Evolutionary conservation across 805 yeast genomes (phyloP), one percentile per base, ranked within the genome.

Genomic region (Hanseniaspora lachancei): DNA sequence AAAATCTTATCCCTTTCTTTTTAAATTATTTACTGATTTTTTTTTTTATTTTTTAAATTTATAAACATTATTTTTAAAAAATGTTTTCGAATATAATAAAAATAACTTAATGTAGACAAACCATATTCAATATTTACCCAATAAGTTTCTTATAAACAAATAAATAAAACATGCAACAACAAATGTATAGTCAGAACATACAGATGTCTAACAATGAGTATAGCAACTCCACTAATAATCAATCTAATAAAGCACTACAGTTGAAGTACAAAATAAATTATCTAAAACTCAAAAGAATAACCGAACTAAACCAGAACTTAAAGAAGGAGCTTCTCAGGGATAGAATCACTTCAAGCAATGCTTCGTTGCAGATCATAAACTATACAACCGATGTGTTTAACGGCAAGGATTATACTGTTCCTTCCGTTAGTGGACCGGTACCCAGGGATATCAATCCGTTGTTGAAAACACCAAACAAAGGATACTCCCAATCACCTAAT

Each of bases 281-380:
- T 48, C 67, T 84, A 57, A 84, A 82, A 65, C 69, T 84, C 47
- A 79, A 77, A 62, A 72, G 89, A 61, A 75, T 81, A 36, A 74
- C 73, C 49, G 82, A 81, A 61, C 70, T 81, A 35, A 82, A 81
- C 61, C 63, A 66, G 3, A 77, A 77, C 58, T 66, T 84, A 39
- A 75, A 74, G 60, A 74, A 74, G 32, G 75, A 78, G 44, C 64
- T 84, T 40, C 64, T 74, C 2, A 68, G 77, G 54, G 81, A 82
- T 13, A 70, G 89, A 58, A 78, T 81, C 2, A 78, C 81, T 35
- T 82, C 85, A 9, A 80, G 86, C 5, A 77, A 77, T 61, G 84
- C 84, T 8, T 77, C 81, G 8, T 68, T 76, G 39, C 67, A 74
- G 54, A 67, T 73, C n/a, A 70, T 72, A 6, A 66, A 71, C 47